A percentile compares a stretch with the other conserved stretches of the same genome.
These are phyloP conservation scores for Blastobotrys aristatus DNA, from an alignment of 1,139 yeast species.

Conservation along the genomic window DNA sequence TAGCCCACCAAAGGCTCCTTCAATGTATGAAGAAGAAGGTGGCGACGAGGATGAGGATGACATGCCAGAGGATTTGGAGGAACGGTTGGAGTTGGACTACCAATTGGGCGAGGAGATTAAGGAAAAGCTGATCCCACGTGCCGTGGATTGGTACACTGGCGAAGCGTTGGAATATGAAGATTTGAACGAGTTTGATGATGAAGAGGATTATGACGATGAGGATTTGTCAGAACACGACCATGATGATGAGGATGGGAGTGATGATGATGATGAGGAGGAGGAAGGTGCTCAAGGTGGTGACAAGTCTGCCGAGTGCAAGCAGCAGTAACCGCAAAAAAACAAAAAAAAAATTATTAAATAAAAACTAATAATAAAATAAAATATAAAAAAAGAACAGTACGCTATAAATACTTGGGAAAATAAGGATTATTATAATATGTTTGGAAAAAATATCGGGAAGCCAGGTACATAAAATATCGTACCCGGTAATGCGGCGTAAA, in stretches of 20 bases:
- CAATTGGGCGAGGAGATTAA: constrained; percentile 95
- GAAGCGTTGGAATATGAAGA: constrained; percentile 69
- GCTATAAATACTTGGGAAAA: too few relatives aligned
- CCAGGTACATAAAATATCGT: too few relatives aligned
- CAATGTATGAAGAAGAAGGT: constrained; percentile 44
- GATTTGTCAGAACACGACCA: constrained; percentile 48
- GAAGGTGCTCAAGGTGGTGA: constrained; percentile 44
- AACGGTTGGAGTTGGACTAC: constrained; percentile 84
- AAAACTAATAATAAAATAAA: not conserved
- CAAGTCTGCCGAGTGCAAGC: constrained; percentile 85
- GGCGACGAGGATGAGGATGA: constrained; percentile 50
- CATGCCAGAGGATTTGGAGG: constrained; percentile 72
- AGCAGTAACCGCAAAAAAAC: constrained; percentile 35
- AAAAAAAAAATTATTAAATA: not conserved
- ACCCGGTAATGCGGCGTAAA: too few relatives aligned
- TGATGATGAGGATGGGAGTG: constrained; percentile 46
- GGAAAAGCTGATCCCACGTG: constrained; percentile 92
- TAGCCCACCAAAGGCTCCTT: constrained; percentile 83
- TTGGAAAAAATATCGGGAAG: too few relatives aligned
- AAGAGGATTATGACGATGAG: constrained; percentile 48
- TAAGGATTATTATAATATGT: too few relatives aligned
- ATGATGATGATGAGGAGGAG: constrained; percentile 45
- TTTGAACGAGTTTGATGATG: constrained; percentile 48
- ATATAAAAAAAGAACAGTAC: not conserved
- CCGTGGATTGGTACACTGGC: constrained; percentile 97